These are phyloP conservation scores for Marasmius tenuissimus DNA, from an alignment of 1,284 basidiomycete species.

Conservation along the genomic window DNA sequence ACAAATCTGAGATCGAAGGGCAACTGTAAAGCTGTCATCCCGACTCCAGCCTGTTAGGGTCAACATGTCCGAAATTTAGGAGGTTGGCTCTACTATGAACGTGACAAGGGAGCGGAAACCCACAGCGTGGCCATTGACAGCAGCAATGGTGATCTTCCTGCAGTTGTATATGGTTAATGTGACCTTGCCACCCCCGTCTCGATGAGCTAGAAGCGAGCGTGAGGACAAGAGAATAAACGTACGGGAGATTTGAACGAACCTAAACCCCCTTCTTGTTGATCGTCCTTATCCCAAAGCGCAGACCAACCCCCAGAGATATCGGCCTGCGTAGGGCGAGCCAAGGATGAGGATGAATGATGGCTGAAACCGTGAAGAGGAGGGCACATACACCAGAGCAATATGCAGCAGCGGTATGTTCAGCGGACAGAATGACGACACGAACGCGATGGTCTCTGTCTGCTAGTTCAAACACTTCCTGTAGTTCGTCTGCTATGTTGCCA, in stretches of 20 bases:
- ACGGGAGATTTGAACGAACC: not conserved
- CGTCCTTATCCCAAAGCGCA: slow-evolving; percentile 33
- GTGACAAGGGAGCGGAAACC: slow-evolving; percentile 13
- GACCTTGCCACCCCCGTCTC: slow-evolving; percentile 48
- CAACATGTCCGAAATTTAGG: not conserved
- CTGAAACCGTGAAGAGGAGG: not conserved
- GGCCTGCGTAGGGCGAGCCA: slow-evolving; percentile 32
- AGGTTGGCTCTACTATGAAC: not conserved
- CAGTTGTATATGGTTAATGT: slow-evolving; percentile 50
- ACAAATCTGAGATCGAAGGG: slow-evolving; percentile 58
- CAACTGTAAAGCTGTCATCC: slow-evolving; percentile 52
- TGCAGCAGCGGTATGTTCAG: slow-evolving; percentile 49
- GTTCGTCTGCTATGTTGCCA: slow-evolving; percentile 31
- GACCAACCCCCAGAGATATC: slow-evolving; percentile 47
- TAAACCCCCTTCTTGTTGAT: slow-evolving; percentile 38
- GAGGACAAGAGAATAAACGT: not conserved
- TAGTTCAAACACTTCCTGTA: slow-evolving; percentile 43
- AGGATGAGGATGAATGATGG: not conserved
- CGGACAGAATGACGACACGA: slow-evolving; percentile 49
- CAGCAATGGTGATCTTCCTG: slow-evolving; percentile 56
- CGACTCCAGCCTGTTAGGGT: slow-evolving; percentile 45
- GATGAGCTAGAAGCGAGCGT: slow-evolving; percentile 34
- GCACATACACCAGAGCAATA: slow-evolving; percentile 53
- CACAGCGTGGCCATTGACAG: slow-evolving; percentile 61
- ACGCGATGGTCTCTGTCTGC: slow-evolving; percentile 54